Percentiles rank a stretch among this genome's conserved stretches.
phyloP scores from a whole-genome alignment of 306 rosid genomes.

The Vicia faba region DNA sequence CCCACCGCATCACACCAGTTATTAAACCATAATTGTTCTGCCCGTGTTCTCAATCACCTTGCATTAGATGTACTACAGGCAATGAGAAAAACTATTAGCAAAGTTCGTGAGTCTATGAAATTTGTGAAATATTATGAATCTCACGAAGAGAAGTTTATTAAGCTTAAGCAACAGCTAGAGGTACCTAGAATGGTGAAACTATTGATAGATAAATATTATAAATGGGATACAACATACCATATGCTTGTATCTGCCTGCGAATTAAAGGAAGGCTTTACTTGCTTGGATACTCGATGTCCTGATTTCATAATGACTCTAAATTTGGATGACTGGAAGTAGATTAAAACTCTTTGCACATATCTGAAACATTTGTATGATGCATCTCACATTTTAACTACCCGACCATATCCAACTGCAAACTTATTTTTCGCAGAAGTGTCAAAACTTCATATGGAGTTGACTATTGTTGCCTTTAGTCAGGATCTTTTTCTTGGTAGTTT shows the following conservation, averaged over 20 bases:
- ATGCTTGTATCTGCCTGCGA: conserved; percentile 86
- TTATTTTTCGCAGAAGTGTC: conserved; percentile 67
- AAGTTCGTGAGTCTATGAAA: conserved; percentile 82
- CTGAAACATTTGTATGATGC: conserved; percentile 75
- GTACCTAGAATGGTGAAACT: conserved; percentile 67
- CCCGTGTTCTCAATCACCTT: conserved; percentile 74
- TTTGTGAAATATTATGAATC: conserved; percentile 68
- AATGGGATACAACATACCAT: conserved; percentile 83
- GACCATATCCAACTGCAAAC: conserved; percentile 70
- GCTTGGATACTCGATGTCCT: conserved; percentile 65
- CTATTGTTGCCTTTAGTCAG: conserved; percentile 59
- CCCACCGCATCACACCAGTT: no score
- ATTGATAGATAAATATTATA: conserved; percentile 62
- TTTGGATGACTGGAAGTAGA: conserved; percentile 72
- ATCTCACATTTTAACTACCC: conserved; percentile 55
- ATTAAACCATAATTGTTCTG: conserved; percentile 71
- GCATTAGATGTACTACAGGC: conserved; percentile 57
- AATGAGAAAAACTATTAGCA: conserved; percentile 53
- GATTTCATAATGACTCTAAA: conserved; percentile 54
- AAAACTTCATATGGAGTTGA: conserved; percentile 65
- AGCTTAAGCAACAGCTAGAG: conserved; percentile 78
- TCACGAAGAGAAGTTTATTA: conserved; percentile 62
- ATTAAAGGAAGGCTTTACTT: conserved; percentile 76
- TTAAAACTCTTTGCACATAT: conserved; percentile 66
- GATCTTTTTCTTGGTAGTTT: conserved; percentile 69